A percentile compares a stretch with the other conserved stretches of the same genome.
phyloP scores from a whole-genome alignment of 768 basidiomycete genomes.

The Lepiota venenata region DNA sequence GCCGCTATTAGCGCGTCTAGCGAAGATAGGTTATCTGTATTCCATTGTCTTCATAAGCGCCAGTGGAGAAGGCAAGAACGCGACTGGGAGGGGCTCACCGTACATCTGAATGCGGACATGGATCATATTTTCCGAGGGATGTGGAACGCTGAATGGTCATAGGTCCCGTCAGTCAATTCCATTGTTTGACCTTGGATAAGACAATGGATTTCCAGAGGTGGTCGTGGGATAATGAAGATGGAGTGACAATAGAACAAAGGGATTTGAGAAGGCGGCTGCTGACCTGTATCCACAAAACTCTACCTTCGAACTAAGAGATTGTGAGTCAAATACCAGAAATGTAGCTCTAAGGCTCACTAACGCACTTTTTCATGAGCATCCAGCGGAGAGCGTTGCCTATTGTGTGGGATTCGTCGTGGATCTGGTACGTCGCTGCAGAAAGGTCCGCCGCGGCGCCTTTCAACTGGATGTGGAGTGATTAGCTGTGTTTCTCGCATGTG shows the following conservation, averaged over 20 bases:
- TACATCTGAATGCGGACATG: constrained; percentile 99
- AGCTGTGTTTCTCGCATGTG: neutral
- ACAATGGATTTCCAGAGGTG: constrained; percentile 1
- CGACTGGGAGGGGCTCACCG: constrained; percentile 53
- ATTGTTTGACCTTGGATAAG: constrained; percentile 1
- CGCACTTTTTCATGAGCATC: constrained; percentile 99
- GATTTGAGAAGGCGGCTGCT: constrained; percentile 5
- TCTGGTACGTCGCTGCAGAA: constrained; percentile 88
- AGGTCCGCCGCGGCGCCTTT: constrained; percentile 79
- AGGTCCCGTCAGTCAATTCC: neutral
- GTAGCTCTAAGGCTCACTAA: neutral
- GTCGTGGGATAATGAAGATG: neutral
- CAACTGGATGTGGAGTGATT: constrained; percentile 47
- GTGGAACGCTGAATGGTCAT: constrained; percentile 61
- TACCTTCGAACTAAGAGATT: constrained; percentile 73
- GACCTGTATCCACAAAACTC: constrained; percentile 98
- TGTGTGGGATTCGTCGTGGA: constrained; percentile 93
- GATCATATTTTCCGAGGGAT: constrained; percentile 96
- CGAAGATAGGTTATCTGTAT: constrained; percentile 81
- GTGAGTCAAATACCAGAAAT: constrained; percentile 7
- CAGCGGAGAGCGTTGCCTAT: constrained; percentile 92
- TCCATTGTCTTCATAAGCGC: neutral
- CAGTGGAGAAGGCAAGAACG: neutral
- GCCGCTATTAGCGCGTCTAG: constrained; percentile 76
- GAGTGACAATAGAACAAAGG: constrained; percentile 6